Evolutionary conservation across 768 basidiomycete genomes (phyloP).

Genomic region (Mycena epipterygia): DNA sequence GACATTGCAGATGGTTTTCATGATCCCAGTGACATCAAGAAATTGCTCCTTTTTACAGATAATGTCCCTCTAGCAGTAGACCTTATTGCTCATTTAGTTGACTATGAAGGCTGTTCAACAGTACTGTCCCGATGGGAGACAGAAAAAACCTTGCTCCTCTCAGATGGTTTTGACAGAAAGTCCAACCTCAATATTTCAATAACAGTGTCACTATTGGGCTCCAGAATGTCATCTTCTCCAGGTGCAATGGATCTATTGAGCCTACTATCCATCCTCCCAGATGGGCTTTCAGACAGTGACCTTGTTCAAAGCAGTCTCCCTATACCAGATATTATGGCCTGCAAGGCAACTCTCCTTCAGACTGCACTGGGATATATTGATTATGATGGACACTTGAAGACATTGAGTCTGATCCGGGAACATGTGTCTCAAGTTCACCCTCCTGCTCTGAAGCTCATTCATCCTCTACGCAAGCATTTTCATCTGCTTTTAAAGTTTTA

Average conservation of each 20-base stretch:
- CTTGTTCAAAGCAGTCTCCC: neutral
- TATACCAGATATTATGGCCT: neutral
- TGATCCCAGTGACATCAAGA: neutral
- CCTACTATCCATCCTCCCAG: conserved; percentile 13
- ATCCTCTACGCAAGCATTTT: neutral
- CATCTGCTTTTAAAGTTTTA: neutral
- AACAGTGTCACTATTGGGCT: conserved; percentile 6
- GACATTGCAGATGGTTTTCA: conserved; percentile 15
- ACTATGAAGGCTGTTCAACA: conserved; percentile 3
- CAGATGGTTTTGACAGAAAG: conserved; percentile 13
- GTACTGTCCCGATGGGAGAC: conserved; percentile 7
- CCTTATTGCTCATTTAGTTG: conserved; percentile 18
- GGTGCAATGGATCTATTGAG: neutral
- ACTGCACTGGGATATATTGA: conserved; percentile 14
- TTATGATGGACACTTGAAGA: neutral
- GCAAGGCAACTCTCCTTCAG: conserved; percentile 2
- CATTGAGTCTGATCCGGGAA: neutral
- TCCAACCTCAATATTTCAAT: conserved; percentile 27
- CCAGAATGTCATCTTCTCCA: neutral
- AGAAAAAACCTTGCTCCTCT: conserved; percentile 13
- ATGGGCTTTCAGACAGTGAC: conserved; percentile 16
- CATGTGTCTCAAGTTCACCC: neutral
- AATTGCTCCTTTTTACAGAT: conserved; percentile 14
- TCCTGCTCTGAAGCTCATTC: neutral
- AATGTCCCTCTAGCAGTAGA: conserved; percentile 23